Conservation (phyloP, 805 yeast species). For the Candida suzukii region DNA sequence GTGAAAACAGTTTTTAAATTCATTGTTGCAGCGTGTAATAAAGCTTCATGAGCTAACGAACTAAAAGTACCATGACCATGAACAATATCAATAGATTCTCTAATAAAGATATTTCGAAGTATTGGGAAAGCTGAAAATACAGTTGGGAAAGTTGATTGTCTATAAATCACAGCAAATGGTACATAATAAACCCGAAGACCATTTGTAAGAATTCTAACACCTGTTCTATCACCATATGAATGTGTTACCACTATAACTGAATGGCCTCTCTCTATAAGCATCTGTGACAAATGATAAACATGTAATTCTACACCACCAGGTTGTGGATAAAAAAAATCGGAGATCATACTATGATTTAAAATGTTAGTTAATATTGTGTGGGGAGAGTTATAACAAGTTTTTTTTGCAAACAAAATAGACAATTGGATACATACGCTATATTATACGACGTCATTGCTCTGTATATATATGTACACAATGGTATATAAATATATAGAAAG, state of each 20-base stretch:
- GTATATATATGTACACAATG: no score
- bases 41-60: constrained; percentile 80
- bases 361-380: no score
- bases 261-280: constrained; percentile 74
- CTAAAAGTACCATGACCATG: constrained; percentile 95
- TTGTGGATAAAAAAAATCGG: constrained; percentile 97
- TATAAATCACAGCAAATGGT: constrained; percentile 72
- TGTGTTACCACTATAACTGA: constrained; percentile 85
- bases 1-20: constrained; percentile 89
- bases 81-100: constrained; percentile 82
- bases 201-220: constrained; percentile 76
- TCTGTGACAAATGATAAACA: constrained; percentile 83
- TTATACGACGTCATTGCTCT: neutral
- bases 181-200: constrained; percentile 91
- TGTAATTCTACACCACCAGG: constrained; percentile 98
- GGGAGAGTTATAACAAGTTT: no score
- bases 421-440: constrained; percentile 1
- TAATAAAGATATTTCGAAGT: constrained; percentile 71
- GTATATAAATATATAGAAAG: no score
- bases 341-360: constrained; percentile 49
- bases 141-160: constrained; percentile 84
- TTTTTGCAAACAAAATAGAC: no score
- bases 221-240: constrained; percentile 74
- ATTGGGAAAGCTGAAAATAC: constrained; percentile 86
- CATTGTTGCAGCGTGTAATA: constrained; percentile 89